Conservation (phyloP, 306 rosid species). For the Calophaca sinica region DNA sequence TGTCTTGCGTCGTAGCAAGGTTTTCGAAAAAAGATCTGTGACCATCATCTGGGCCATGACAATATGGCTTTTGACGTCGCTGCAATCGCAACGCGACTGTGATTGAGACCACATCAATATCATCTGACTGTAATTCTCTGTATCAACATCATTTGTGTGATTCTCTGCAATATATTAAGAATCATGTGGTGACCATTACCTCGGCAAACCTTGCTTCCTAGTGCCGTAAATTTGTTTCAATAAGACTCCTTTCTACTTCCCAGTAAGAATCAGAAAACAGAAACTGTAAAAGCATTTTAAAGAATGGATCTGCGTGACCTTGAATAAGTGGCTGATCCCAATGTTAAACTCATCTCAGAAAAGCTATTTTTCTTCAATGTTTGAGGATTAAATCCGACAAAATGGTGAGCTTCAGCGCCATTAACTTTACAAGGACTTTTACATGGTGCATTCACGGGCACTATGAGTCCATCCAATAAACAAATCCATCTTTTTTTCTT, state of each 20-base stretch:
- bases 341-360: slow-evolving; percentile 3
- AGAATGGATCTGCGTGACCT: slow-evolving; percentile 41
- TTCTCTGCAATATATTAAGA: no score
- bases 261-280: slow-evolving; percentile 1
- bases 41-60: no score
- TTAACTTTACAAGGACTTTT: slow-evolving; percentile 50
- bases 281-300: slow-evolving; percentile 27
- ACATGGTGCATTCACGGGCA: slow-evolving; percentile 51
- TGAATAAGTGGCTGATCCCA: slow-evolving; percentile 43
- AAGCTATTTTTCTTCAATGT: slow-evolving; percentile 15
- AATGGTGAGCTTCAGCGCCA: slow-evolving; percentile 51
- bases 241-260: slow-evolving; percentile 1
- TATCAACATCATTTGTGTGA: no score
- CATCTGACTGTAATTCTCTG: no score
- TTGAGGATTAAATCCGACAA: slow-evolving; percentile 42
- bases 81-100: no score
- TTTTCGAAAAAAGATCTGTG: no score
- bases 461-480: slow-evolving; percentile 43
- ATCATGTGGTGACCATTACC: no score
- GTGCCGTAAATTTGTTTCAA: slow-evolving; percentile 27
- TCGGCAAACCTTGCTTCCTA: neutral
- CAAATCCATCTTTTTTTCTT: slow-evolving; percentile 26
- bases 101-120: no score
- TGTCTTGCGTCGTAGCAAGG: neutral
- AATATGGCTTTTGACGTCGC: no score